phyloP scores from a whole-genome alignment of 805 yeast species.

The Metschnikowia baotianmanensis region DNA sequence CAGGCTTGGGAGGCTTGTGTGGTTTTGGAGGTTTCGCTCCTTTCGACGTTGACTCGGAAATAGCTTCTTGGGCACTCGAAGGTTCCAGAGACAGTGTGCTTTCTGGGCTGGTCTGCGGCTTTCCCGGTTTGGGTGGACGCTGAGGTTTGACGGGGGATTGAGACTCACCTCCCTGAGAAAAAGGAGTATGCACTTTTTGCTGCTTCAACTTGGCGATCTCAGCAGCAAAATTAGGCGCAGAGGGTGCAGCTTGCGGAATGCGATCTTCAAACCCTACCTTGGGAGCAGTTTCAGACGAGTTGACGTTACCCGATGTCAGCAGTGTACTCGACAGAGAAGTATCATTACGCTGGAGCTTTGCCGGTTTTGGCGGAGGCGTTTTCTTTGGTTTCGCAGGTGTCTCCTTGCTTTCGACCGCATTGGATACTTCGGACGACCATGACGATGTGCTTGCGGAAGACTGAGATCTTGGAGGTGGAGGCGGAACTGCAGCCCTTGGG shows the following conservation, averaged over 20 bases:
- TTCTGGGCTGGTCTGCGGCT: not conserved
- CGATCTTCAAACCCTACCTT: not conserved
- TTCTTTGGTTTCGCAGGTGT: conserved; percentile 20
- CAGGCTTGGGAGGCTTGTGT: conserved; percentile 19
- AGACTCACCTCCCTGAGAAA: not conserved
- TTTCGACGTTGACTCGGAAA: too few species aligned
- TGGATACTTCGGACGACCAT: not conserved
- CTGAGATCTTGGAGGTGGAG: conserved; percentile 8
- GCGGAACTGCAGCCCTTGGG: conserved; percentile 6
- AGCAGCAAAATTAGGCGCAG: conserved; percentile 28
- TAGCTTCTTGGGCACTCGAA: not conserved
- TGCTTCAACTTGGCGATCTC: conserved; percentile 23
- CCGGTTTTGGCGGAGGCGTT: conserved; percentile 45
- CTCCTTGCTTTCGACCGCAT: not conserved
- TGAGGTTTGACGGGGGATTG: conserved; percentile 1
- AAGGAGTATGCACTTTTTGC: not conserved
- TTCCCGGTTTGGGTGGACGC: conserved; percentile 3
- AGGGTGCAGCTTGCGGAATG: not conserved
- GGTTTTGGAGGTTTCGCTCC: conserved; percentile 13
- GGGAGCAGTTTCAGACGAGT: not conserved
- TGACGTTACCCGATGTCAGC: not conserved
- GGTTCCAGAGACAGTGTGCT: not conserved
- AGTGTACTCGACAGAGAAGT: not conserved
- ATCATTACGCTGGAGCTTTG: conserved; percentile 19
- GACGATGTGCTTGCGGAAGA: conserved; percentile 5